Evolutionary conservation across 805 yeast species (phyloP).

Genomic region (Lipomyces starkeyi): DNA sequence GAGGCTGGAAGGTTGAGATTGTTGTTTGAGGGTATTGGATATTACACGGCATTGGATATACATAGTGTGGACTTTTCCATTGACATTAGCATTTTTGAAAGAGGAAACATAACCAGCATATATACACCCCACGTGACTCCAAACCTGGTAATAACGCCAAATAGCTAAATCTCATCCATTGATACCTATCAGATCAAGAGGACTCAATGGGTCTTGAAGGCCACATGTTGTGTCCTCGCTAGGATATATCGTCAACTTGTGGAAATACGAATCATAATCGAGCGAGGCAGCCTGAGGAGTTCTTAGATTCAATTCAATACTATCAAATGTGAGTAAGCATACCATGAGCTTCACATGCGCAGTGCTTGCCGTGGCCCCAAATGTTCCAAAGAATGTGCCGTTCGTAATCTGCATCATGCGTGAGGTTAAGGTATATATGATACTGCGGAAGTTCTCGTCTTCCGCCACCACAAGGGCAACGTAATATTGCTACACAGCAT

Average conservation of each 20-base stretch:
- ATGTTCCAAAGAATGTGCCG: not conserved
- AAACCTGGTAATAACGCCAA: not conserved
- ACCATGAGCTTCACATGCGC: not conserved
- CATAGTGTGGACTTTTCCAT: not conserved
- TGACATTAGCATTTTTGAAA: not conserved
- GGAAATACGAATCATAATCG: not conserved
- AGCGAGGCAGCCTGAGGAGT: not conserved
- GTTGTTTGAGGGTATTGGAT: conserved; percentile 27
- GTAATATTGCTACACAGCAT: not conserved
- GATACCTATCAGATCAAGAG: not conserved
- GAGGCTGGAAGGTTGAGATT: conserved; percentile 38
- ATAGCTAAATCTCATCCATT: not conserved
- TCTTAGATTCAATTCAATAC: not conserved
- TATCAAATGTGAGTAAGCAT: not conserved
- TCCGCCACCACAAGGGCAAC: not conserved
- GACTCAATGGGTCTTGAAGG: not conserved
- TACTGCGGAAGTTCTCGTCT: not conserved
- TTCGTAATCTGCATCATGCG: not conserved
- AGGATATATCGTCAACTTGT: not conserved
- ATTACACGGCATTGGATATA: not conserved
- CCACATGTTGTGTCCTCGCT: not conserved
- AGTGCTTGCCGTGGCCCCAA: not conserved
- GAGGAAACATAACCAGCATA: not conserved
- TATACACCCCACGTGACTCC: not conserved
- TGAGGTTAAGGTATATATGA: not conserved